These are phyloP conservation scores for Anisodus acutangulus DNA, from an alignment of 257 asterid genomes.

Conservation along the genomic window DNA sequence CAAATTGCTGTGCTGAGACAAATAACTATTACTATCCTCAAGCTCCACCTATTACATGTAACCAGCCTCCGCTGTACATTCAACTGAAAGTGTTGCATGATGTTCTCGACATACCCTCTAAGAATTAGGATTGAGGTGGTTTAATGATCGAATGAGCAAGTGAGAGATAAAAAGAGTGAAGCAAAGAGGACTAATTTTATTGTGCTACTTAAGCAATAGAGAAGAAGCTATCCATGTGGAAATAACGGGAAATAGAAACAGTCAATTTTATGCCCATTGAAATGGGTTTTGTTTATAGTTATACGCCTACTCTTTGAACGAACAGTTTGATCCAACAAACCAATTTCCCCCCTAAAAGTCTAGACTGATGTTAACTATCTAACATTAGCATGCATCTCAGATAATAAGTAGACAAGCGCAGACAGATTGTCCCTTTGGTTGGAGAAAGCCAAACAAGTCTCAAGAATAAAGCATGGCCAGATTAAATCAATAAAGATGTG, in stretches of 20 bases:
- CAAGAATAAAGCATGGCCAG: constrained; percentile 1
- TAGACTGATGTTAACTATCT: background rate
- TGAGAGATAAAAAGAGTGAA: background rate
- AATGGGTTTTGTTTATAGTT: background rate
- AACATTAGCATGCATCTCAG: background rate
- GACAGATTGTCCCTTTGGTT: background rate
- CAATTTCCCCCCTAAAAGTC: background rate
- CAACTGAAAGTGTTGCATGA: background rate
- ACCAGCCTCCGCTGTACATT: background rate
- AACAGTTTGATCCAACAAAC: constrained; percentile 23
- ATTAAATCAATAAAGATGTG: background rate
- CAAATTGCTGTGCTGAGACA: constrained; percentile 2
- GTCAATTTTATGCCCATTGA: background rate
- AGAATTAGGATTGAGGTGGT: background rate
- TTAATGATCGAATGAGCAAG: background rate
- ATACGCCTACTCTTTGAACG: background rate
- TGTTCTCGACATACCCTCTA: background rate
- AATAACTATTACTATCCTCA: background rate
- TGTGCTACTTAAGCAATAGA: constrained; percentile 4
- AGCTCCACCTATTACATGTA: background rate
- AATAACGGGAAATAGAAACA: background rate
- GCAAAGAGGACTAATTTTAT: background rate
- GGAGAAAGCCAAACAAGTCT: background rate
- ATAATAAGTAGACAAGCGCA: background rate
- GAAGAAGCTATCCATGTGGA: background rate